Conservation (phyloP, 192 early-diverging fungal genomes). For the Backusella sp. region DNA sequence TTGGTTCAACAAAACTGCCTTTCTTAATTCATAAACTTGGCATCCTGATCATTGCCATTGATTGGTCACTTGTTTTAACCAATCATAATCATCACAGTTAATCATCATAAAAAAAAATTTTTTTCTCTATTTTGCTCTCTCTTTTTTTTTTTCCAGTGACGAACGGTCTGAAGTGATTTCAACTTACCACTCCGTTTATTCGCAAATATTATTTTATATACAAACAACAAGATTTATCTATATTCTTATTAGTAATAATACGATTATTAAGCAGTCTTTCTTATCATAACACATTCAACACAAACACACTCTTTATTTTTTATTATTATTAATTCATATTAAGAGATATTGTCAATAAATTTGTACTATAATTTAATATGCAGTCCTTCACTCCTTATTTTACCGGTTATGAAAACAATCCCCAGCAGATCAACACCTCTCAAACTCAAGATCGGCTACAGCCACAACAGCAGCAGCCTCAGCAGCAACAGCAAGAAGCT, state of each 20-base stretch:
- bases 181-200: background rate
- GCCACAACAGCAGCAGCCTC: slow-evolving; percentile 15
- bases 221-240: too few species aligned
- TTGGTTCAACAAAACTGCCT: background rate
- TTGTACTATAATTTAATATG: background rate
- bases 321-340: too few species aligned
- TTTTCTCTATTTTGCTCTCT: background rate
- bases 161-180: background rate
- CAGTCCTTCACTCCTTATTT: slow-evolving; percentile 8
- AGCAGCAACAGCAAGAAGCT: slow-evolving; percentile 22
- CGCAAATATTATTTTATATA: background rate
- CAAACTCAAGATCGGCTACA: slow-evolving; percentile 32
- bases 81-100: background rate
- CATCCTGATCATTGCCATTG: background rate
- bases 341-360: too few species aligned
- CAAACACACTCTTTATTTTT: too few species aligned
- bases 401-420: slow-evolving; percentile 21
- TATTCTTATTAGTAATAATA: too few species aligned
- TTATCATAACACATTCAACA: too few species aligned
- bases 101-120: background rate
- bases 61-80: background rate
- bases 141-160: background rate
- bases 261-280: too few species aligned
- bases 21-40: background rate
- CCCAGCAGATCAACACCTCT: slow-evolving; percentile 6